These are phyloP conservation scores for Uromyces viciae-fabae DNA, from an alignment of 1,284 basidiomycete genomes.

Conservation along the genomic window DNA sequence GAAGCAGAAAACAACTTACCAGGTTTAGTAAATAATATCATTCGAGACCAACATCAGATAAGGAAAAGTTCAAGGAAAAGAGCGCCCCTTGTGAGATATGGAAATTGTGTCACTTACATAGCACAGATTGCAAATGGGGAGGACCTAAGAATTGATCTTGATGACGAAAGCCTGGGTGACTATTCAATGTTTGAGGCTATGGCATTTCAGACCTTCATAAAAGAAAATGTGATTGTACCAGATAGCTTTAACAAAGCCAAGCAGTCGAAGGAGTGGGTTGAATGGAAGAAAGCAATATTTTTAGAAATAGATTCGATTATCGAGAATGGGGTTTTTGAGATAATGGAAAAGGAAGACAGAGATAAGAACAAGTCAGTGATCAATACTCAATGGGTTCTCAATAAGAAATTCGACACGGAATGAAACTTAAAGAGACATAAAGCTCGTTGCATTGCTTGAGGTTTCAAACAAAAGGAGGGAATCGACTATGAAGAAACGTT, in stretches of 20 bases:
- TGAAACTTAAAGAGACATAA: neutral
- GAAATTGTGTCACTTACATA: neutral
- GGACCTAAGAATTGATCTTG: neutral
- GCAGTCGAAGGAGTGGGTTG: neutral
- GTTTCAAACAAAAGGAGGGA: conserved; percentile 7
- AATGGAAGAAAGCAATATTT: conserved; percentile 2
- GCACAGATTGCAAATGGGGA: neutral
- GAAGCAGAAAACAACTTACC: neutral
- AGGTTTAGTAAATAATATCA: neutral
- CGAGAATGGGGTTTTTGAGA: conserved; percentile 15
- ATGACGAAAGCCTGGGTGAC: neutral
- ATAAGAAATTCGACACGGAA: neutral
- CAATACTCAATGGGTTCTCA: neutral
- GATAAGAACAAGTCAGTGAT: neutral
- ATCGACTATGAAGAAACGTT: neutral
- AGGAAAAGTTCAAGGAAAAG: neutral
- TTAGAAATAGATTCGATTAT: conserved; percentile 1
- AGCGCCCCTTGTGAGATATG: neutral
- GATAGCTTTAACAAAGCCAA: conserved; percentile 1
- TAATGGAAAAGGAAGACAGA: neutral
- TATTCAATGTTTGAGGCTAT: neutral
- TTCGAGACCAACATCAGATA: neutral
- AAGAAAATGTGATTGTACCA: conserved; percentile 2
- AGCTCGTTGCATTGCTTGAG: neutral
- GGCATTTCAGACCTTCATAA: neutral